Evolutionary conservation across 192 early-diverging fungal species (phyloP), one percentile per base, ranked within the genome.

Genomic region (Kappamyces sp.): DNA sequence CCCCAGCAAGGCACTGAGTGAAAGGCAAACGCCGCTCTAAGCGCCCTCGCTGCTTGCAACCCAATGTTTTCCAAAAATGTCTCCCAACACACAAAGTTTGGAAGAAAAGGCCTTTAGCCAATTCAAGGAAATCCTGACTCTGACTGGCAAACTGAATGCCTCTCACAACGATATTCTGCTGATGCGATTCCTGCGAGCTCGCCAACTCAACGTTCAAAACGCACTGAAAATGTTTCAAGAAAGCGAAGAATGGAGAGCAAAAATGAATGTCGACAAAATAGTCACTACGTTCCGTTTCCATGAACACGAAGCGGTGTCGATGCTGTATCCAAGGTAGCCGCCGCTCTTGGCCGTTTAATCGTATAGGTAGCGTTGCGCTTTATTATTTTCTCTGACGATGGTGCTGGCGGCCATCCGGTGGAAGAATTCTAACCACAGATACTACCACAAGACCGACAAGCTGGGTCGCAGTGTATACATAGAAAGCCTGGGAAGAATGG

Each of bases 381-480:
- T 22, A 22, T 22, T 22, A 22, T 22, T 22, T 22, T 22, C 22
- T 22, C 22, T 22, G 22, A 22, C 22, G 22, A 22, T 22, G 22
- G 22, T 22, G 22, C 22, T 22, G 22, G 22, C 22, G 22, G 22
- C 22, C 22, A 22, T 22, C 22, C 22, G 22, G 22, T 22, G 22
- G 22, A 22, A 22, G 22, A 22, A 22, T 22, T 22, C 22, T 22
- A 22, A 22, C 22, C 22, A 22, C 22, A 22, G 22, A 12, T 86
- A 78, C 66, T 89, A 89, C 68, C 95, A 98, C 75, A 93, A 93
- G 59, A 79, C 75, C 55, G 95, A 98, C 79, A 92, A 86, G 64
- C 73, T 84, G 33, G 95, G 93, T 14, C 80, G 88, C 55, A 90
- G 91, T 2, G 68, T 98, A 48, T 98, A 94, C 65, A 86, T 96